These are phyloP conservation scores for Hypoxylon sp. DNA, from an alignment of 2,329 filamentous ascomycete species.

Conservation along the genomic window DNA sequence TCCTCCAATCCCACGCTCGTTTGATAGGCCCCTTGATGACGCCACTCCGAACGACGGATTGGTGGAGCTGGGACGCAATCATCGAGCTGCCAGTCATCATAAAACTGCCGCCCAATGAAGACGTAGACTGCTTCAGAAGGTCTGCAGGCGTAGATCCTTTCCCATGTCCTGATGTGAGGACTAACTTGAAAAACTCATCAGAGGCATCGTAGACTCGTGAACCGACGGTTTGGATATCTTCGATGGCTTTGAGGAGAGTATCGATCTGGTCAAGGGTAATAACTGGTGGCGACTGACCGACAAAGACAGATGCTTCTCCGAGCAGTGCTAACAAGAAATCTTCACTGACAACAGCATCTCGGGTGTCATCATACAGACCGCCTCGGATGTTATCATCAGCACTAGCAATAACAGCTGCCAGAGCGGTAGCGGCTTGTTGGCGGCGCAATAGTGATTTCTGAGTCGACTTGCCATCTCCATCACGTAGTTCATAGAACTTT, in stretches of 20 bases:
- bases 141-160: conserved; percentile 74
- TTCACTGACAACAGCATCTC: conserved; percentile 87
- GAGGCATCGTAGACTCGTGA: conserved; percentile 79
- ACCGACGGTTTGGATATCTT: conserved; percentile 78
- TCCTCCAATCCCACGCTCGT: conserved; percentile 79
- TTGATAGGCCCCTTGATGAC: conserved; percentile 60
- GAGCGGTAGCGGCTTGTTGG: conserved; percentile 76
- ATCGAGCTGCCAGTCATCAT: conserved; percentile 81
- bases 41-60: conserved; percentile 62
- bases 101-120: conserved; percentile 69
- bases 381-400: conserved; percentile 92
- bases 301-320: conserved; percentile 84
- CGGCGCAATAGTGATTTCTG: conserved; percentile 70
- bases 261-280: conserved; percentile 81
- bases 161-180: conserved; percentile 77
- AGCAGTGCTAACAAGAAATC: conserved; percentile 88
- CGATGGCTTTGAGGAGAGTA: conserved; percentile 70
- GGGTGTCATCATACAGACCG: conserved; percentile 84
- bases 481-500: conserved; percentile 90
- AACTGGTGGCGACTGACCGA: conserved; percentile 68
- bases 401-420: conserved; percentile 87
- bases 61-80: conserved; percentile 72
- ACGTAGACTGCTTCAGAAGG: conserved; percentile 68
- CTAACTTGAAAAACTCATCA: conserved; percentile 82
- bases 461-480: conserved; percentile 63